Evolutionary conservation across 1,139 yeast genomes (phyloP).

Genomic region (Pichia sp.): DNA sequence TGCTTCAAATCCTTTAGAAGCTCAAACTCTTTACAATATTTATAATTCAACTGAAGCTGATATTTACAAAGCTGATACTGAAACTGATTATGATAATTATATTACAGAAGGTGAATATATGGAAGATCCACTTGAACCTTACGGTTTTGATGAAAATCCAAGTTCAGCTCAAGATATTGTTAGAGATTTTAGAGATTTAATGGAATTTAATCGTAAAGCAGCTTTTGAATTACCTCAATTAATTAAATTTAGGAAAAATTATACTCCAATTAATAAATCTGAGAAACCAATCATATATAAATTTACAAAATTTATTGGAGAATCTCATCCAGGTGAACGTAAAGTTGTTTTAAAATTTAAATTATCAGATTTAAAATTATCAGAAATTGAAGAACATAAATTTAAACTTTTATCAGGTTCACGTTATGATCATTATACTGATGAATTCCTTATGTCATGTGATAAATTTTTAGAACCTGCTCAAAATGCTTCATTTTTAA

Average conservation of each 20-base stretch:
- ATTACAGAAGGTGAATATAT: conserved; percentile 25
- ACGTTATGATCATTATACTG: conserved; percentile 59
- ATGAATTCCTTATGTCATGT: conserved; percentile 54
- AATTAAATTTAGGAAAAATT: conserved; percentile 63
- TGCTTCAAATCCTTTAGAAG: conserved; percentile 21
- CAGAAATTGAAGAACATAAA: conserved; percentile 55
- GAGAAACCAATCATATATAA: conserved; percentile 59
- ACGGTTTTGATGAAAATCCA: conserved; percentile 53
- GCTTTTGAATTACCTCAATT: conserved; percentile 90
- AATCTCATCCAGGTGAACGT: conserved; percentile 56
- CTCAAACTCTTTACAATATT: conserved; percentile 23
- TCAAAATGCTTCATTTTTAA: conserved; percentile 74
- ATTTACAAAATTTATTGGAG: conserved; percentile 66
- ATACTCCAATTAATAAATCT: conserved; percentile 37
- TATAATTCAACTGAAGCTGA: conserved; percentile 34
- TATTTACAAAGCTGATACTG: conserved; percentile 28
- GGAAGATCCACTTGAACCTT: conserved; percentile 28
- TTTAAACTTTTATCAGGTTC: conserved; percentile 72
- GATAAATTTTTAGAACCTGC: conserved; percentile 67
- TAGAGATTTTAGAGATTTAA: conserved; percentile 54
- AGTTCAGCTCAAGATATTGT: conserved; percentile 53
- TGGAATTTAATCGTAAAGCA: conserved; percentile 67
- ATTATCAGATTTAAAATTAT: conserved; percentile 48
- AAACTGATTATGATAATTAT: conserved; percentile 29
- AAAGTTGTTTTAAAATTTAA: conserved; percentile 59